phyloP scores from a whole-genome alignment of 768 basidiomycete species.

The Suillus paluster region DNA sequence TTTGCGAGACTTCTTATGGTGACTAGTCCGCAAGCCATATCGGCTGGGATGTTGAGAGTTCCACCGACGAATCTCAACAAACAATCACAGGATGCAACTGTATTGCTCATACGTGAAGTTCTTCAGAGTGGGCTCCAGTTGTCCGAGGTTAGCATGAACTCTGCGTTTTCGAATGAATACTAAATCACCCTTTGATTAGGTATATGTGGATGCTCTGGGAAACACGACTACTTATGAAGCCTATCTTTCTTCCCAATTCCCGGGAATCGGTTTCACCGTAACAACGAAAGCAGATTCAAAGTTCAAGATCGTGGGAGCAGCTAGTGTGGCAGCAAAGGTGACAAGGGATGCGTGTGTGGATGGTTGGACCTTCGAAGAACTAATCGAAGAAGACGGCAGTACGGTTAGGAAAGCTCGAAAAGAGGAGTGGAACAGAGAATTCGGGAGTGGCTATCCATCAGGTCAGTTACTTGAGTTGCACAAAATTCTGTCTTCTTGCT shows the following conservation, averaged over 20 bases:
- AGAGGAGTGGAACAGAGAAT: constrained; percentile 37
- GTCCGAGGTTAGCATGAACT: constrained; percentile 60
- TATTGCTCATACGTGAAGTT: constrained; percentile 84
- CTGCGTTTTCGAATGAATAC: background rate
- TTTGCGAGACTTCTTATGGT: background rate
- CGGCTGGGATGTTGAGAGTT: constrained; percentile 84
- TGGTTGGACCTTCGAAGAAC: constrained; percentile 82
- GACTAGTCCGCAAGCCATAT: constrained; percentile 87
- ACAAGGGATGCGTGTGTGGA: constrained; percentile 92
- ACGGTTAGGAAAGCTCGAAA: background rate
- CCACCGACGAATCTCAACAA: constrained; percentile 87
- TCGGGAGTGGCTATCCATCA: constrained; percentile 92
- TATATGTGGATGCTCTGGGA: constrained; percentile 95
- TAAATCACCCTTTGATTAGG: constrained; percentile 45
- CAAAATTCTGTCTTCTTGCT: background rate
- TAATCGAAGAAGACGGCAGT: constrained; percentile 17
- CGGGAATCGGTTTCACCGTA: constrained; percentile 86
- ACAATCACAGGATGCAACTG: constrained; percentile 88
- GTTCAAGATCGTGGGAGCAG: constrained; percentile 96
- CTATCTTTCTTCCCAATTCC: constrained; percentile 81
- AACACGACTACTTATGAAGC: constrained; percentile 84
- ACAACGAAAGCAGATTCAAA: constrained; percentile 92
- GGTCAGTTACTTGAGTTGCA: constrained; percentile 46
- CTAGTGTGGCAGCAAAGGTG: constrained; percentile 97
- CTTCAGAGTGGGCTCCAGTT: constrained; percentile 80